These are phyloP conservation scores for Pisolithus tinctorius DNA, from an alignment of 768 basidiomycete genomes.

Conservation along the genomic window DNA sequence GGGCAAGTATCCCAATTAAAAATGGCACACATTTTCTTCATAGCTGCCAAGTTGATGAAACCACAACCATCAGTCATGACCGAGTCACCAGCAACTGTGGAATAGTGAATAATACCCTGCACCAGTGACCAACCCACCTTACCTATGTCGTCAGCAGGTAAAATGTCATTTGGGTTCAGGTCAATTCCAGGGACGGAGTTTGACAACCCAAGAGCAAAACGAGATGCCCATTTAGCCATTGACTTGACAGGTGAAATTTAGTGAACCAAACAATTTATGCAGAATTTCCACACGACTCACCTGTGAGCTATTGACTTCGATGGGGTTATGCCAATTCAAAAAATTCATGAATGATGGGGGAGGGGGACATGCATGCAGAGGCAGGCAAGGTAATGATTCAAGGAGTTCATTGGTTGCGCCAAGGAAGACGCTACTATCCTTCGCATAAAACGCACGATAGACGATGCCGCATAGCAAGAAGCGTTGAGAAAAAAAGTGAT, in stretches of 20 bases:
- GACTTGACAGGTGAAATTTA: constrained; percentile 29
- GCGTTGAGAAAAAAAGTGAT: constrained; percentile 38
- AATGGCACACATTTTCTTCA: constrained; percentile 27
- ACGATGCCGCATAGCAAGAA: constrained; percentile 49
- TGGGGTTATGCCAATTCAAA: constrained; percentile 49
- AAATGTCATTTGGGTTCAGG: constrained; percentile 32
- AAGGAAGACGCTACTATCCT: constrained; percentile 52
- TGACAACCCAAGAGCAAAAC: constrained; percentile 55
- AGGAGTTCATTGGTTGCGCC: constrained; percentile 45
- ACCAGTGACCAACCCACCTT: neutral
- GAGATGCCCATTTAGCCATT: constrained; percentile 60
- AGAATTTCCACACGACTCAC: constrained; percentile 25
- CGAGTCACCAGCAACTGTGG: constrained; percentile 15
- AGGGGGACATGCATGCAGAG: neutral
- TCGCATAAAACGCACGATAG: constrained; percentile 55
- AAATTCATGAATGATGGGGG: constrained; percentile 38
- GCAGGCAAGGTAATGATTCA: neutral
- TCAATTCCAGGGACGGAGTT: constrained; percentile 54
- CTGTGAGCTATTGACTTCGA: constrained; percentile 42
- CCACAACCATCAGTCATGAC: constrained; percentile 58
- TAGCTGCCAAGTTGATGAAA: constrained; percentile 33
- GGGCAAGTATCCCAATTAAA: constrained; percentile 34
- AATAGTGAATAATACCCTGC: neutral
- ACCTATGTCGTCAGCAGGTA: constrained; percentile 44
- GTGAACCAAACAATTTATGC: neutral